Conservation (phyloP, 306 rosid species). For the Hippophae gyantsensis region DNA sequence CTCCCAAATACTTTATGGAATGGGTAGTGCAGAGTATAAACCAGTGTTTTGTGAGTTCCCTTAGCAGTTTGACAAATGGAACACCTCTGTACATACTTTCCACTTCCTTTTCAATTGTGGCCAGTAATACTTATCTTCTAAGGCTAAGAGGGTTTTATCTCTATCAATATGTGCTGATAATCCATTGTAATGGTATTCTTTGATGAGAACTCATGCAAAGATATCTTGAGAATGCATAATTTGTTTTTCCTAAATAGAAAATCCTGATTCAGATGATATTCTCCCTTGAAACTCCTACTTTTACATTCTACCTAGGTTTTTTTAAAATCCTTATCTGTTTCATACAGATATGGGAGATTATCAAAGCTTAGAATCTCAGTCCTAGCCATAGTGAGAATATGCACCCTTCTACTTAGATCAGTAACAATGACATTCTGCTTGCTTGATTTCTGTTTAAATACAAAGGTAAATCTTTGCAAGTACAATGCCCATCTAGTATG, state of each 20-base stretch:
- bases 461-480: background rate
- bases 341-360: no score
- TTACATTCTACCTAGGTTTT: background rate
- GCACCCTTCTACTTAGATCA: background rate
- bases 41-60: no score
- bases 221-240: background rate
- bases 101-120: no score
- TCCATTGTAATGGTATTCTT: background rate
- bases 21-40: no score
- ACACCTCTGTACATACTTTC: no score
- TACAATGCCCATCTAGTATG: background rate
- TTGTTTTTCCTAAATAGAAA: no score
- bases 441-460: background rate
- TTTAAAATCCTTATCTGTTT: background rate
- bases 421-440: background rate
- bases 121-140: background rate
- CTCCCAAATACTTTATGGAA: no score
- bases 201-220: no score
- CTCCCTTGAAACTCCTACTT: no score
- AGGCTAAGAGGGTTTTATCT: background rate
- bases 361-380: background rate
- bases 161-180: background rate
- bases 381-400: background rate
- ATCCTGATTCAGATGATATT: background rate
- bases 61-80: no score